Evolutionary conservation across 2,329 filamentous ascomycete species (phyloP), one percentile per base, ranked within the genome.

Genomic region (Helotiales sp.): DNA sequence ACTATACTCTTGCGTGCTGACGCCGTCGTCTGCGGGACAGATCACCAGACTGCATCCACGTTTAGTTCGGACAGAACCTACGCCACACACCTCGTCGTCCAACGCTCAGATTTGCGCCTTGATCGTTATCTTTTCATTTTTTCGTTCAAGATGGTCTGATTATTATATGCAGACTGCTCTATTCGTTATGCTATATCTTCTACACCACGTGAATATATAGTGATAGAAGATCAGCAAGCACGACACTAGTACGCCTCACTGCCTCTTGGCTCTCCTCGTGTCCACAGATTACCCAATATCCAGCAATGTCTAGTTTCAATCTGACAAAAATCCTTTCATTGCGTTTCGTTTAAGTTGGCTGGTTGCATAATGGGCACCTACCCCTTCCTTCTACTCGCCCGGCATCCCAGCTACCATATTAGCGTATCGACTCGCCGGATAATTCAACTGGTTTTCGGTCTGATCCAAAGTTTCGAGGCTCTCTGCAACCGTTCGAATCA

Each of bases 391-490:
- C n/a, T n/a, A n/a, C n/a, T n/a, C n/a, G n/a, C 10, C 32, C 8
- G 34, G 55, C 28, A 62, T 37, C 26, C 72, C 80, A 59, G 88
- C 78, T 28, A 32, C 55, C 58, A 69, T 52, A 74, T 89, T 88
- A 57, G 80, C 80, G 71, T 86, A 89, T 73, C 82, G 79, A 61
- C 84, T 87, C 55, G 78, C 75, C 2, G 85, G 85, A 73, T 84
- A 88, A 69, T 73, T 77, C 52, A 88, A 77, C 68, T 80, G 75
- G 73, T 88, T 88, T 67, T 80, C 71, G 6, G 76, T 79, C 20
- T 77, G 76, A 58, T 86, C 83, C 8, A 86, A 75, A 1, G 77
- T 72, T 2, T 20, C 22, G 15, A 82, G 77, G 1, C 73, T 75
- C 17, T 77, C 76, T 61, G 80, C 82, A 61, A 77, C 77, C 11